These are phyloP conservation scores for Septoria petroselini DNA, from an alignment of 2,329 filamentous ascomycete species.

Conservation along the genomic window DNA sequence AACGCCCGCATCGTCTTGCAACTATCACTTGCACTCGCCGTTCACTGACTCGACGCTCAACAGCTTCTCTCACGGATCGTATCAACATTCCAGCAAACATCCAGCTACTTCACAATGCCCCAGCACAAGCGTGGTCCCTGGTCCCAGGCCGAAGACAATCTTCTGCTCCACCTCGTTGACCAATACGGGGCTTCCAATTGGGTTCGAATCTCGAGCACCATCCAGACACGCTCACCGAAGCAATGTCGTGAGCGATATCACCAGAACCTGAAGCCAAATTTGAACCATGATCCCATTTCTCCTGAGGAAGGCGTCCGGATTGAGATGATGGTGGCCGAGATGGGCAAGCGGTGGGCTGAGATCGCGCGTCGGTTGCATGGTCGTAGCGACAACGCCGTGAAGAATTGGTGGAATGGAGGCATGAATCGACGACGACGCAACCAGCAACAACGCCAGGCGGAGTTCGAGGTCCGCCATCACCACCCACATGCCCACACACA, in stretches of 20 bases:
- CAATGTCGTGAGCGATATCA: conserved; percentile 93
- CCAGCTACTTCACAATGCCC: conserved; percentile 38
- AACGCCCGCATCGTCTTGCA: conserved; percentile 16
- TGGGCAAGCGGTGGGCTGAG: conserved; percentile 89
- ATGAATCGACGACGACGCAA: conserved; percentile 69
- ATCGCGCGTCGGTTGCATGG: conserved; percentile 79
- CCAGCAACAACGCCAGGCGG: conserved; percentile 38
- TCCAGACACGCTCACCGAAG: conserved; percentile 79
- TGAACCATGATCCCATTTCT: conserved; percentile 72
- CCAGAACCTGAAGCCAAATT: conserved; percentile 85
- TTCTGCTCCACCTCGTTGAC: conserved; percentile 67
- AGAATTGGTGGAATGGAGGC: conserved; percentile 97
- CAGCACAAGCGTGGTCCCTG: conserved; percentile 74
- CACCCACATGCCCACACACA: conserved; percentile 27
- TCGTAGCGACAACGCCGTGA: conserved; percentile 90
- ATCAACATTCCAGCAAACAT: conserved; percentile 8
- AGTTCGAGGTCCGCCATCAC: conserved; percentile 35
- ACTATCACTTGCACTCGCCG: conserved; percentile 5
- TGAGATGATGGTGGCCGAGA: conserved; percentile 69
- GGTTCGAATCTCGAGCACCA: conserved; percentile 76
- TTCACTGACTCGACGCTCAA: conserved; percentile 9
- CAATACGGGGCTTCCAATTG: conserved; percentile 78
- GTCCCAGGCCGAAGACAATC: conserved; percentile 72
- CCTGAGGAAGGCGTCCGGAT: conserved; percentile 73
- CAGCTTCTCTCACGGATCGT: conserved; percentile 14